Percentiles rank a stretch among this genome's conserved stretches.
Conservation (phyloP, 768 basidiomycete species). For the Boletus sp. region DNA sequence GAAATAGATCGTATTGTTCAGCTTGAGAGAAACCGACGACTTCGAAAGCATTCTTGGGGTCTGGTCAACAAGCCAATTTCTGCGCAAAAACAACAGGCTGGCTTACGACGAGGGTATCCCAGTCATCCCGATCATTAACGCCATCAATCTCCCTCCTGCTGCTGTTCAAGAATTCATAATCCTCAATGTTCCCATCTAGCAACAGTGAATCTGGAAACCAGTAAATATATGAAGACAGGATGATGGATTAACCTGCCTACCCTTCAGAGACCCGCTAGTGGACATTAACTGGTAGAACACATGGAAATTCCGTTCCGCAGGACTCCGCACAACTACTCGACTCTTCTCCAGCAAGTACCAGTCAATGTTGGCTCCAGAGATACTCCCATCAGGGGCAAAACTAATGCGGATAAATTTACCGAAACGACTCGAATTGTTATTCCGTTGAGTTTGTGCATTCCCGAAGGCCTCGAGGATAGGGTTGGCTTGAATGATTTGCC, state of each 20-base stretch:
- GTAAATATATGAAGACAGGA: conserved; percentile 8
- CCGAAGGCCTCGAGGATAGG: conserved; percentile 98
- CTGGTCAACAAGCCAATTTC: conserved; percentile 5
- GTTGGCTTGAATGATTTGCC: conserved; percentile 96
- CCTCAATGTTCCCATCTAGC: conserved; percentile 67
- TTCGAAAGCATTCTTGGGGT: conserved; percentile 69
- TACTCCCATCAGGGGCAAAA: conserved; percentile 90
- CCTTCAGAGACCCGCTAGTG: conserved; percentile 67
- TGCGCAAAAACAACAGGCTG: not conserved
- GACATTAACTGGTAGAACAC: conserved; percentile 95
- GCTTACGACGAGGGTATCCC: conserved; percentile 70
- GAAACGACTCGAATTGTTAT: conserved; percentile 98
- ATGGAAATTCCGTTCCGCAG: conserved; percentile 92
- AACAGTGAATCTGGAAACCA: conserved; percentile 60
- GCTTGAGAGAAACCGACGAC: conserved; percentile 81
- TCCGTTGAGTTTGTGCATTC: conserved; percentile 96
- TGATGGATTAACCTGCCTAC: conserved; percentile 37
- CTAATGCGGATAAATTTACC: conserved; percentile 97
- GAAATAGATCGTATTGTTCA: conserved; percentile 92
- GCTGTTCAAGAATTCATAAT: conserved; percentile 91
- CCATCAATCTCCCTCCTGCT: conserved; percentile 92
- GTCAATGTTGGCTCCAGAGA: conserved; percentile 96
- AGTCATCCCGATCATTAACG: conserved; percentile 88
- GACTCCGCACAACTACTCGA: conserved; percentile 83
- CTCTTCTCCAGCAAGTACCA: conserved; percentile 99